A percentile compares a stretch with the other conserved stretches of the same genome.
Conservation (phyloP, 2,329 filamentous ascomycete species). For the Curvularia sp. region DNA sequence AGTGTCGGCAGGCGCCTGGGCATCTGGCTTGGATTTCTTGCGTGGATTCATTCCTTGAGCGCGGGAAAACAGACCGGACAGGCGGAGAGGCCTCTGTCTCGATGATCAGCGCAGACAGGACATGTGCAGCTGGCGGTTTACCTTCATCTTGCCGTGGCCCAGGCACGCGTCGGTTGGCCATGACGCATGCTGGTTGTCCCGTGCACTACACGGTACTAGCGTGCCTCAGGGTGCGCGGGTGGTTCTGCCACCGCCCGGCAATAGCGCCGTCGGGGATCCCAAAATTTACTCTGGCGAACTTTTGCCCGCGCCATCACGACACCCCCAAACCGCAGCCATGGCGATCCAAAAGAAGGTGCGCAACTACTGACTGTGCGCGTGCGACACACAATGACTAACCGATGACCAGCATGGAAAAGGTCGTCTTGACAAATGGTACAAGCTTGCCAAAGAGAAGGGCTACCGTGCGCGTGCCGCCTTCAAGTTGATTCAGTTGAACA, state of each 20-base stretch:
- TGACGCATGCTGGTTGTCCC: conserved; percentile 30
- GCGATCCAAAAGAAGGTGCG: conserved; percentile 89
- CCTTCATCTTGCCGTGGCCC: conserved; percentile 29
- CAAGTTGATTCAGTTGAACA: conserved; percentile 97
- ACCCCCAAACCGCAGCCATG: conserved; percentile 62
- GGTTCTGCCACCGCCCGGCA: conserved; percentile 30
- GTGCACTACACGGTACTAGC: conserved; percentile 17
- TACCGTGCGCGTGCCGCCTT: conserved; percentile 95
- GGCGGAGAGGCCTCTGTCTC: conserved; percentile 29
- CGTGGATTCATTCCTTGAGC: conserved; percentile 47
- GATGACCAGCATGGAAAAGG: conserved; percentile 80
- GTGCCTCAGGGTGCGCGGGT: conserved; percentile 8
- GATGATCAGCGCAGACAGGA: conserved; percentile 17
- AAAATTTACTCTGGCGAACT: conserved; percentile 32
- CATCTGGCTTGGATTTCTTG: conserved; percentile 53
- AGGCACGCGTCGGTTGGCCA: conserved; percentile 22
- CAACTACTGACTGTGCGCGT: neutral
- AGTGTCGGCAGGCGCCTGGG: conserved; percentile 34
- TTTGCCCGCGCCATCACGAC: conserved; percentile 28
- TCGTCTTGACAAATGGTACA: conserved; percentile 98
- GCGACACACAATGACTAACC: conserved; percentile 32
- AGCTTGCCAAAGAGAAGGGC: conserved; percentile 97
- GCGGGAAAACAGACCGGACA: conserved; percentile 20
- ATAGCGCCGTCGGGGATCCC: conserved; percentile 15
- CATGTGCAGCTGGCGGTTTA: conserved; percentile 17